Evolutionary conservation across 768 basidiomycete genomes (phyloP).

Genomic region (Mycena rebaudengoi): DNA sequence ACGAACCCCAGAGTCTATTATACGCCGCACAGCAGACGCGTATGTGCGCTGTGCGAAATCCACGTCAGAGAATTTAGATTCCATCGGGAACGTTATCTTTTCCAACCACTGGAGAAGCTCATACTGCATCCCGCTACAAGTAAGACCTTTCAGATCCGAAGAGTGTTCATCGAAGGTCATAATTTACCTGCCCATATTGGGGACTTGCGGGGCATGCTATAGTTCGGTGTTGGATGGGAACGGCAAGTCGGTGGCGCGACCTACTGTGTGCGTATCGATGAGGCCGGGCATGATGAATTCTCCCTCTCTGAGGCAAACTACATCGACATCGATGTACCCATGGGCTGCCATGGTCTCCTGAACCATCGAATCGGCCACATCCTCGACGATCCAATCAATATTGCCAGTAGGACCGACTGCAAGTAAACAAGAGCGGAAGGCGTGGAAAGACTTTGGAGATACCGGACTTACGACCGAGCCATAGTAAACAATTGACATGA

Average conservation of each 20-base stretch:
- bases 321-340: slow-evolving; percentile 54
- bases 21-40: neutral
- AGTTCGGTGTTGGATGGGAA: too few relatives aligned
- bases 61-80: neutral
- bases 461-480: slow-evolving; percentile 60
- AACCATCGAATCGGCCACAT: slow-evolving; percentile 58
- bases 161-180: too few relatives aligned
- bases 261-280: neutral
- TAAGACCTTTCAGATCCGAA: too few relatives aligned
- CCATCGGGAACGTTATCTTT: neutral
- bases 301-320: slow-evolving; percentile 46
- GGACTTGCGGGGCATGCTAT: neutral
- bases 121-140: neutral
- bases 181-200: neutral
- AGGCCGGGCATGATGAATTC: neutral
- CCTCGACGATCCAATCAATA: slow-evolving; percentile 76
- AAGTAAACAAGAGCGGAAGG: slow-evolving; percentile 56
- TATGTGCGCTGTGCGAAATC: neutral
- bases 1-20: neutral
- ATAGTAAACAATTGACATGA: slow-evolving; percentile 53
- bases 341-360: slow-evolving; percentile 60
- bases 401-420: slow-evolving; percentile 57
- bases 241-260: too few relatives aligned
- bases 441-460: slow-evolving; percentile 43
- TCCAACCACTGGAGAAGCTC: neutral